These are phyloP conservation scores for Elaeis guineensis DNA, from an alignment of 176 grass and related monocot species.

Conservation along the genomic window DNA sequence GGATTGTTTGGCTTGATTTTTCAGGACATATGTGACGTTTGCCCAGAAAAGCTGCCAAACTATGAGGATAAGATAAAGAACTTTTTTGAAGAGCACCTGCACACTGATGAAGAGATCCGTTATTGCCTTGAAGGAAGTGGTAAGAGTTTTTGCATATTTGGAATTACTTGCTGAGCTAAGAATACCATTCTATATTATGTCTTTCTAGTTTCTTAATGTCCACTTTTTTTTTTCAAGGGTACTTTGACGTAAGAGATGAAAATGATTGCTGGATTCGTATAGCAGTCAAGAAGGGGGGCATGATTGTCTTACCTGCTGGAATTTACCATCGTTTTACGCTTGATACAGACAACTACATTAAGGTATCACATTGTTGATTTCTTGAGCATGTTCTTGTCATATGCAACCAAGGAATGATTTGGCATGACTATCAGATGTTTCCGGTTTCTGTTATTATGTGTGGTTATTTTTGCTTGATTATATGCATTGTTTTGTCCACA, in stretches of 20 bases:
- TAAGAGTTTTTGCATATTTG: constrained; percentile 12
- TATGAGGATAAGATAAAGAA: constrained; percentile 73
- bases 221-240: constrained; percentile 36
- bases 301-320: constrained; percentile 96
- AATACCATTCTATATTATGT: background rate
- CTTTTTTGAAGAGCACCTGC: constrained; percentile 90
- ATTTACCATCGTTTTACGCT: constrained; percentile 93
- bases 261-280: constrained; percentile 82
- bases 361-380: constrained; percentile 37
- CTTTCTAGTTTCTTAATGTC: constrained; percentile 3
- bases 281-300: constrained; percentile 75
- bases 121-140: constrained; percentile 89
- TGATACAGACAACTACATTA: constrained; percentile 79
- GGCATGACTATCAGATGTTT: too few species aligned
- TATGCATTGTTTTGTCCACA: too few species aligned
- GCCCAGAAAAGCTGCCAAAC: constrained; percentile 78
- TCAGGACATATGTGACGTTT: constrained; percentile 83
- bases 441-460: too few species aligned
- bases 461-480: too few species aligned
- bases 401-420: too few species aligned
- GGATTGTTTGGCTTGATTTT: background rate
- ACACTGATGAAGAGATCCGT: constrained; percentile 94
- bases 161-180: too few species aligned
- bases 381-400: background rate
- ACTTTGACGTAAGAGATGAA: constrained; percentile 83